A percentile compares a stretch with the other conserved stretches of the same genome.
Evolutionary conservation across 2,329 filamentous ascomycete genomes (phyloP).

Genomic region (Diaporthe humulicola): DNA sequence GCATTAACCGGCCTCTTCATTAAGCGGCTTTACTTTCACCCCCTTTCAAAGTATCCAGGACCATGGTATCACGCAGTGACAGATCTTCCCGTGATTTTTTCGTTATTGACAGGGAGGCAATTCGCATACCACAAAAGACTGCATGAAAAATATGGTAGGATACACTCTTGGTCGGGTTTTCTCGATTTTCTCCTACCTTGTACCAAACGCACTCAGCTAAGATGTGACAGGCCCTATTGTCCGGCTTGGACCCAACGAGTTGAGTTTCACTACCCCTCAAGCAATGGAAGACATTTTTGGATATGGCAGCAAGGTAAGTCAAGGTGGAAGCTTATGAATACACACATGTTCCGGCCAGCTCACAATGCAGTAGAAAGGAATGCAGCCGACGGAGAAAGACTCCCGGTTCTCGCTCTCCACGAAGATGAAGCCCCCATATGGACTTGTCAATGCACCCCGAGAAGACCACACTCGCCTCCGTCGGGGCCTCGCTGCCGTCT

Average conservation of each 20-base stretch:
- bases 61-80: constrained; percentile 15
- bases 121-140: constrained; percentile 10
- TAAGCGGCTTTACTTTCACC: constrained; percentile 22
- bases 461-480: constrained; percentile 18
- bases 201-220: background rate
- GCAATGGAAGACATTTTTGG: constrained; percentile 25
- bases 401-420: constrained; percentile 21
- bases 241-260: constrained; percentile 2
- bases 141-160: constrained; percentile 22
- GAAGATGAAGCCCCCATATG: background rate
- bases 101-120: background rate
- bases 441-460: constrained; percentile 6
- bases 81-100: background rate
- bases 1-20: background rate
- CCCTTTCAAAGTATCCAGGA: constrained; percentile 18
- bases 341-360: background rate
- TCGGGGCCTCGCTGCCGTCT: constrained; percentile 1
- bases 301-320: constrained; percentile 1
- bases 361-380: background rate
- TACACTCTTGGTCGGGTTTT: fast-evolving
- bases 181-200: background rate
- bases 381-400: constrained; percentile 9
- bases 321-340: fast-evolving
- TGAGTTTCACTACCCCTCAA: constrained; percentile 18
- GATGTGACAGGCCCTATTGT: background rate